A percentile compares a stretch with the other conserved stretches of the same genome.
phyloP scores from a whole-genome alignment of 129 eudicot species.

The Flaveria linearis region DNA sequence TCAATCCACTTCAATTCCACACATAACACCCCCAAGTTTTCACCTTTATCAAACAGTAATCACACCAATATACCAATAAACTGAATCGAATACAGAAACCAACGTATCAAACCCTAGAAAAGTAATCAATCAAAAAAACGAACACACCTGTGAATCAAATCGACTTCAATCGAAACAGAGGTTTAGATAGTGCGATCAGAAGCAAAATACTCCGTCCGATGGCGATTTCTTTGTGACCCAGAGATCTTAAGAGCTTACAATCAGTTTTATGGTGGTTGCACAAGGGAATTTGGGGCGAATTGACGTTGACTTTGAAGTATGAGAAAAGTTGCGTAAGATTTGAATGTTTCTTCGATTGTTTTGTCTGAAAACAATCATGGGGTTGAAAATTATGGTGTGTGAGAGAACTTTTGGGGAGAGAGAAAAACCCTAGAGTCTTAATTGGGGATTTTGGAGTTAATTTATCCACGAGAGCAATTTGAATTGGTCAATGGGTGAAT shows the following conservation, averaged over 20 bases:
- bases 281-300: slow-evolving; percentile 16
- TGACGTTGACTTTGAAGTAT: slow-evolving; percentile 19
- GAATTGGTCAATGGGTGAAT: background rate
- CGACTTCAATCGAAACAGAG: slow-evolving; percentile 11
- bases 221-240: background rate
- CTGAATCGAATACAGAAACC: background rate
- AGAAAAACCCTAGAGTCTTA: background rate
- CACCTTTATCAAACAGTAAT: background rate
- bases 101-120: slow-evolving; percentile 27
- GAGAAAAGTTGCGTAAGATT: slow-evolving; percentile 22
- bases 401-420: slow-evolving; percentile 4
- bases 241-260: background rate
- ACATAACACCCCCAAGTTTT: slow-evolving; percentile 9
- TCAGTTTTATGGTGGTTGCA: background rate
- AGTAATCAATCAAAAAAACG: background rate
- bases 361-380: slow-evolving; percentile 19
- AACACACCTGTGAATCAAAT: slow-evolving; percentile 36
- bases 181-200: background rate
- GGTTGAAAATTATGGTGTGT: slow-evolving; percentile 20
- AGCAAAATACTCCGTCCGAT: slow-evolving; percentile 1
- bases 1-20: slow-evolving; percentile 29
- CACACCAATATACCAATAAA: background rate
- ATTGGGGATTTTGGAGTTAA: slow-evolving; percentile 25
- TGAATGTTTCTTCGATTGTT: slow-evolving; percentile 27
- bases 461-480: slow-evolving; percentile 5